Evolutionary conservation across 306 rosid genomes (phyloP), one percentile per base, ranked within the genome.

Genomic region (Pyrus betulifolia): DNA sequence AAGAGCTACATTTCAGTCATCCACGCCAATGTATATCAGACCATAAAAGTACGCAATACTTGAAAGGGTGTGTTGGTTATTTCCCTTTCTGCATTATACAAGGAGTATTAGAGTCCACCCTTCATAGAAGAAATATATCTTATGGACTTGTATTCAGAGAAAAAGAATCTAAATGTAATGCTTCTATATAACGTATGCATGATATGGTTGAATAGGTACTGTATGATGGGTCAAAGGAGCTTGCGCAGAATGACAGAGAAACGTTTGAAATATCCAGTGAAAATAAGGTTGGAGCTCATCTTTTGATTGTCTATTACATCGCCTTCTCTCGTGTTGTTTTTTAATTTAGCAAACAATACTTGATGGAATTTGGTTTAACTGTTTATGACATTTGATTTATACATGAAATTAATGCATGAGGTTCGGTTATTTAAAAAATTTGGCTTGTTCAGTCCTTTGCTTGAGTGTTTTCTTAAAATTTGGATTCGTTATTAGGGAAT

Each of bases 31-130:
- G 96, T 92, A 82, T 96, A 89, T 91, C 99, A 96, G 98, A 96
- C 98, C 86, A 96, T 96, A 96, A 96, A 96, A 96, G 99, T 96
- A 96, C 79, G 99, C 96, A 96, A 92, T 91, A 89, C 87, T 92
- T 89, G 93, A 95, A 90, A 95, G 99, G 99, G 97, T 95, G 97
- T 95, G 97, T 95, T 92, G 87, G 91, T 95, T 86, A 86, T 89
- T 89, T 92, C 91, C 92, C 92, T 86, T 87, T 86, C 78, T 74
- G 89, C 78, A 84, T 81, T 77, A 83, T 80, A 82, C 62, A 67
- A 61, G 83, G 89, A 72, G 85, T 69, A 77, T 81, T 80, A 49
- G 88, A 77, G 88, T 79, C 82, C 79, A 67, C 77, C 30, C 77
- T 77, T 64, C 64, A 35, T 80, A 60, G 79, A 75, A 67, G 84